Conservation (phyloP, 2,329 filamentous ascomycete species). For the Chaetomiaceae sp. region DNA sequence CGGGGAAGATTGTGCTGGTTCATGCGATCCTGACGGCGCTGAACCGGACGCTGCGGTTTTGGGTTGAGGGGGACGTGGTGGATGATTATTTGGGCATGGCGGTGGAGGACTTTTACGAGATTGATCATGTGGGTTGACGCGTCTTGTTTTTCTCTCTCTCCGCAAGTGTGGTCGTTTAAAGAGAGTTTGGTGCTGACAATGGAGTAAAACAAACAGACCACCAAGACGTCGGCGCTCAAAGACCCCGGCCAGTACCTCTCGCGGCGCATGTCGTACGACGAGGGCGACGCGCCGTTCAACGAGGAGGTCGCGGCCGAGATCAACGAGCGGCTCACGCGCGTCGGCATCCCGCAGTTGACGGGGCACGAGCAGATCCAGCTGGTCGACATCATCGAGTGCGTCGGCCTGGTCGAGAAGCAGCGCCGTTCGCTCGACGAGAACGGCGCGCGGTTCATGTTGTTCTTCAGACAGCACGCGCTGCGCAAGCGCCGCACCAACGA, state of each 20-base stretch:
- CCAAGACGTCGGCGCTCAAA: conserved; percentile 26
- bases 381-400: conserved; percentile 78
- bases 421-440: conserved; percentile 87
- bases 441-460: conserved; percentile 79
- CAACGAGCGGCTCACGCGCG: conserved; percentile 69
- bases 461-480: conserved; percentile 76
- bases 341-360: conserved; percentile 74
- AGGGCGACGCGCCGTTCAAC: conserved; percentile 61
- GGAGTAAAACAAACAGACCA: conserved; percentile 1
- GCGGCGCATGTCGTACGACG: conserved; percentile 35
- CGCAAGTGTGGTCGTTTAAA: not conserved
- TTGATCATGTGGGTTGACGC: conserved; percentile 30
- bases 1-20: conserved; percentile 69
- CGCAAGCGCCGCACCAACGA: conserved; percentile 61
- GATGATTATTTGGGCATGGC: conserved; percentile 70
- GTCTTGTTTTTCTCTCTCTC: not conserved
- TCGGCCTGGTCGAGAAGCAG: conserved; percentile 78
- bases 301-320: conserved; percentile 66
- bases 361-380: conserved; percentile 82
- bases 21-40: conserved; percentile 68
- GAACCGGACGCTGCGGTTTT: conserved; percentile 74
- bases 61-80: conserved; percentile 72
- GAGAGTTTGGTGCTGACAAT: not conserved
- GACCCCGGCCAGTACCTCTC: conserved; percentile 37
- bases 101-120: conserved; percentile 53